These are phyloP conservation scores for Phytopythium chamaehyphon DNA, from an alignment of 352 stramenopile genomes.

Conservation along the genomic window DNA sequence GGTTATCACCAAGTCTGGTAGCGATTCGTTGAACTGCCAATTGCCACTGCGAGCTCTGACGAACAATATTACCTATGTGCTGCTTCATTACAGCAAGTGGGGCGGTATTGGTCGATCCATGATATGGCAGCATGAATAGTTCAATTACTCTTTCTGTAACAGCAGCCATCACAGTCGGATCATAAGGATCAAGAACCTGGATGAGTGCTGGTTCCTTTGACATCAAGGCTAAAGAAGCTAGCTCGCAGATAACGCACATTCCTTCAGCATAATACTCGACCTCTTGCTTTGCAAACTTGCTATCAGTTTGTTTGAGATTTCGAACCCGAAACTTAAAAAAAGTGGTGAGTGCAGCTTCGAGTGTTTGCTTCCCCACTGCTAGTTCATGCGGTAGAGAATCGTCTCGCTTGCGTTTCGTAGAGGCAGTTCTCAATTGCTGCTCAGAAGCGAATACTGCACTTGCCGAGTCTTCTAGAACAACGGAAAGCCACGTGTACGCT, in stretches of 20 bases:
- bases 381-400: not conserved
- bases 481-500: slow-evolving; percentile 47
- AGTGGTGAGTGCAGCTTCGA: not conserved
- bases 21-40: too few relatives aligned
- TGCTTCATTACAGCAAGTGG: not conserved
- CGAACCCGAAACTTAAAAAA: slow-evolving; percentile 1
- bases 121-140: not conserved
- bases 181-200: not conserved
- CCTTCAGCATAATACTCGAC: not conserved
- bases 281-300: not conserved
- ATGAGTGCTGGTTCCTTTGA: not conserved
- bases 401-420: slow-evolving; percentile 1
- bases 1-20: too few relatives aligned
- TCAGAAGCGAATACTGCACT: slow-evolving; percentile 12
- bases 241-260: not conserved
- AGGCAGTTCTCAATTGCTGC: not conserved
- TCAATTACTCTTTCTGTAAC: not conserved
- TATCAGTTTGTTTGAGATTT: not conserved
- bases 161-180: not conserved
- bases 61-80: not conserved
- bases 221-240: not conserved
- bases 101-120: too few relatives aligned
- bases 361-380: not conserved
- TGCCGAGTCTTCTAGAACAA: slow-evolving; percentile 35
- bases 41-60: too few relatives aligned